Conservation (phyloP, 2,329 filamentous ascomycete species). For the Diplodia scrobiculata region DNA sequence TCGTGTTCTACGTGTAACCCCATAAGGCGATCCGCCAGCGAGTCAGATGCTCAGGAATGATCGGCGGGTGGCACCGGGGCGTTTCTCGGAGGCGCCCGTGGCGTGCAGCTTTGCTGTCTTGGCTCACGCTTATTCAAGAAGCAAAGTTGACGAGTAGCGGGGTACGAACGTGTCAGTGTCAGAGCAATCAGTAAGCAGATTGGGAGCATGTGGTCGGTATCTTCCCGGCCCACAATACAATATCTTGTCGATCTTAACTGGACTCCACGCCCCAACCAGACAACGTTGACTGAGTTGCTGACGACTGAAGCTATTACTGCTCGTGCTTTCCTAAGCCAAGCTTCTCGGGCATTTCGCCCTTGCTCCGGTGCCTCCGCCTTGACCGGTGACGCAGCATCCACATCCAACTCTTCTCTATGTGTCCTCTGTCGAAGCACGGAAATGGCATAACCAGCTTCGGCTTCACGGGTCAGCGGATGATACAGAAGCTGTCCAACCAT, state of each 20-base stretch:
- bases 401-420: no score
- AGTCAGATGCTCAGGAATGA: not conserved
- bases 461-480: no score
- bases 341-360: no score
- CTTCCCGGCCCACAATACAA: not conserved
- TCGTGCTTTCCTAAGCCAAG: no score
- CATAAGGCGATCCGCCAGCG: not conserved
- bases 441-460: no score
- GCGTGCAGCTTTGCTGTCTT: not conserved
- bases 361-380: no score
- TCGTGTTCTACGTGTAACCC: not conserved
- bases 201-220: not conserved
- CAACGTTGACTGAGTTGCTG: not conserved
- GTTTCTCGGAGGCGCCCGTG: not conserved
- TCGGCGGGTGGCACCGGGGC: not conserved
- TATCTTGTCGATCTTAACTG: not conserved
- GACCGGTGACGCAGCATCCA: no score
- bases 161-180: not conserved
- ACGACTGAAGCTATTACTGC: no score
- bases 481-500: no score
- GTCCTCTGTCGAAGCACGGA: no score
- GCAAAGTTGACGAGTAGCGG: not conserved
- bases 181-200: not conserved
- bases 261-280: not conserved
- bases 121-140: not conserved